A percentile compares a stretch with the other conserved stretches of the same genome.
phyloP scores from a whole-genome alignment of 257 asterid genomes.

The Asclepias syriaca region DNA sequence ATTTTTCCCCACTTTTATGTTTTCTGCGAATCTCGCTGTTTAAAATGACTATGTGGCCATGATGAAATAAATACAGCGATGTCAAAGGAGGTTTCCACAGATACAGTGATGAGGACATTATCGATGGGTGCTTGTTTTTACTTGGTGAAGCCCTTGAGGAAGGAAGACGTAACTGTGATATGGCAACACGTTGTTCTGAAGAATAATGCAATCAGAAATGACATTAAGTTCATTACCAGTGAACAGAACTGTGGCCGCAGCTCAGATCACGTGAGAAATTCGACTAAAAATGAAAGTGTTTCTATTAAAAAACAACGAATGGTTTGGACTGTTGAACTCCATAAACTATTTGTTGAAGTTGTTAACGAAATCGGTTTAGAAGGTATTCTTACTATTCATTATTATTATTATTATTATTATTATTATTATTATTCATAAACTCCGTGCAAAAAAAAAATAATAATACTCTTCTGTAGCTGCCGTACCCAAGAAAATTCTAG shows the following conservation, averaged over 20 bases:
- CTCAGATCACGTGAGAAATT: constrained; percentile 12
- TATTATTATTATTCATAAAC: too few relatives aligned
- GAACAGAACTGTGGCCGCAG: constrained; percentile 3
- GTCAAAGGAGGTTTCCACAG: constrained; percentile 4
- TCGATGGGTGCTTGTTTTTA: constrained; percentile 15
- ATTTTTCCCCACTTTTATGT: too few relatives aligned
- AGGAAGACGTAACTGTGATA: constrained; percentile 15
- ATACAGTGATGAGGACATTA: constrained; percentile 8
- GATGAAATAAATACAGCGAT: background rate
- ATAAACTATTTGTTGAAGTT: constrained; percentile 49
- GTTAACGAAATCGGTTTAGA: constrained; percentile 46
- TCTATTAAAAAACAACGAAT: constrained; percentile 50
- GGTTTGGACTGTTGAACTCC: constrained; percentile 61
- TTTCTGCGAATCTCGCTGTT: too few relatives aligned
- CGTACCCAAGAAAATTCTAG: constrained; percentile 22
- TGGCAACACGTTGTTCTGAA: constrained; percentile 24
- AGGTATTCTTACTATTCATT: background rate
- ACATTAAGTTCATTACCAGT: too few relatives aligned
- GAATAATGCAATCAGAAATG: too few relatives aligned
- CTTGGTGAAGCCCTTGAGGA: constrained; percentile 13
- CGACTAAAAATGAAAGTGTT: constrained; percentile 34
- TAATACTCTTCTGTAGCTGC: constrained; percentile 5
- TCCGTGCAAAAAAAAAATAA: too few relatives aligned
- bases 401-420: too few relatives aligned
- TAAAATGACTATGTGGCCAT: too few relatives aligned